Percentiles rank a stretch among this genome's conserved stretches.
phyloP scores from a whole-genome alignment of 129 eudicot species.

The Oenanthe sinensis region DNA sequence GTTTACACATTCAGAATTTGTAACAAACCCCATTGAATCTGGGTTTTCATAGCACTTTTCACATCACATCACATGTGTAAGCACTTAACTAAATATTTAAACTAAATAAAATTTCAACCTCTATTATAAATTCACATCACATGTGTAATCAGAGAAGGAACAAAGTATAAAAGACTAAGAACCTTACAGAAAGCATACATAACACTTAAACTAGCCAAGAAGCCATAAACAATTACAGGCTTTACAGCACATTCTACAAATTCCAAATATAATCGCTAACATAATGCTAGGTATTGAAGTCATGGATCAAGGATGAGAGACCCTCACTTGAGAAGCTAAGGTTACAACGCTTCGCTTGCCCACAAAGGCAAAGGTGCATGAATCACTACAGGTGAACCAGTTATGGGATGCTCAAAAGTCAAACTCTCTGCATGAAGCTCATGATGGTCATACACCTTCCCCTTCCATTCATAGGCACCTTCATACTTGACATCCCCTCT shows the following conservation, averaged over 20 bases:
- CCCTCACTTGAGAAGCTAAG: background rate
- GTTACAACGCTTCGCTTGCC: constrained; percentile 50
- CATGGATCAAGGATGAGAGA: constrained; percentile 5
- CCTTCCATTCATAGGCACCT: constrained; percentile 83
- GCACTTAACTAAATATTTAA: background rate
- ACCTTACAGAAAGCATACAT: background rate
- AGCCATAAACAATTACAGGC: background rate
- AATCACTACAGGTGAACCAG: constrained; percentile 51
- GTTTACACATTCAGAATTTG: background rate
- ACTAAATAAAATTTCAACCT: background rate
- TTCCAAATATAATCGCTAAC: background rate
- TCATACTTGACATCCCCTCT: constrained; percentile 91
- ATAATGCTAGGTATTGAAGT: background rate
- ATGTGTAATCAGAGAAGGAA: background rate
- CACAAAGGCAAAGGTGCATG: constrained; percentile 68
- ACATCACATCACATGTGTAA: background rate
- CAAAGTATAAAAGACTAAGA: background rate
- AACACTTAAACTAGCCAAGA: background rate
- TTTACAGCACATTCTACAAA: background rate
- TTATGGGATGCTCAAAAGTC: constrained; percentile 80
- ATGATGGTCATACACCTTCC: constrained; percentile 47
- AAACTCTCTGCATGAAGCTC: constrained; percentile 88
- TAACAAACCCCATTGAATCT: background rate
- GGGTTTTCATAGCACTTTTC: background rate
- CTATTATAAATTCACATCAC: background rate